These are phyloP conservation scores for Delphinella strobiligena DNA, from an alignment of 2,329 filamentous ascomycete species.

Conservation along the genomic window DNA sequence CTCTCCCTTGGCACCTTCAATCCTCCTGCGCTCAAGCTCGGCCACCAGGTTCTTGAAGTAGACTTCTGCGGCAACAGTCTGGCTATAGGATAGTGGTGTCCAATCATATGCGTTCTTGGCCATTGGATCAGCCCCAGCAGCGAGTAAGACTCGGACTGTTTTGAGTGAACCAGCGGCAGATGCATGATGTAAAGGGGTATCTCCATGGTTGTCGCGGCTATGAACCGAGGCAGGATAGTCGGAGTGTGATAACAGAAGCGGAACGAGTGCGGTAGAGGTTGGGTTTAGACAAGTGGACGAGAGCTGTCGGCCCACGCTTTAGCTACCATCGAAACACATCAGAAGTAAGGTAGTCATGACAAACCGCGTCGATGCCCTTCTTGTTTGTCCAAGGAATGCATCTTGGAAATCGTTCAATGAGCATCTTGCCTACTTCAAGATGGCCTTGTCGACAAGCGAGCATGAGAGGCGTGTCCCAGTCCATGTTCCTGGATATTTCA, in stretches of 20 bases:
- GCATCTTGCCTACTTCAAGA: slow-evolving; percentile 59
- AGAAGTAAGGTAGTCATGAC: too few relatives aligned
- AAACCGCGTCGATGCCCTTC: slow-evolving; percentile 56
- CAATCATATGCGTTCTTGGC: slow-evolving; percentile 65
- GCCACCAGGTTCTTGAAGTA: slow-evolving; percentile 68
- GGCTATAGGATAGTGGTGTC: slow-evolving; percentile 73
- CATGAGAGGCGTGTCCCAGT: slow-evolving; percentile 71
- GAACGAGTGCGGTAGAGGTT: slow-evolving; percentile 27
- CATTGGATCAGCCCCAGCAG: slow-evolving; percentile 64
- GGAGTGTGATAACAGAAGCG: slow-evolving; percentile 25
- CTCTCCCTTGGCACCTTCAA: slow-evolving; percentile 11
- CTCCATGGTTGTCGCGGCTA: slow-evolving; percentile 54
- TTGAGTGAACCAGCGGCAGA: slow-evolving; percentile 70
- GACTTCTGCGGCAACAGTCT: slow-evolving; percentile 71
- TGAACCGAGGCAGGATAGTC: slow-evolving; percentile 21
- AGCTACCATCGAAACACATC: too few relatives aligned
- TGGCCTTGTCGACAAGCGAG: slow-evolving; percentile 59
- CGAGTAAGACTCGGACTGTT: slow-evolving; percentile 62
- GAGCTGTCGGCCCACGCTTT: slow-evolving; percentile 17
- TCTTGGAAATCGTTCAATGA: slow-evolving; percentile 51
- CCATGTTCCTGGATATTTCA: slow-evolving; percentile 64
- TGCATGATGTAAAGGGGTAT: slow-evolving; percentile 79
- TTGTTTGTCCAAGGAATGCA: slow-evolving; percentile 55
- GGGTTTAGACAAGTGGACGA: slow-evolving; percentile 29
- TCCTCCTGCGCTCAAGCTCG: slow-evolving; percentile 54